These are phyloP conservation scores for Primulina huaijiensis DNA, from an alignment of 257 asterid species.

Conservation along the genomic window DNA sequence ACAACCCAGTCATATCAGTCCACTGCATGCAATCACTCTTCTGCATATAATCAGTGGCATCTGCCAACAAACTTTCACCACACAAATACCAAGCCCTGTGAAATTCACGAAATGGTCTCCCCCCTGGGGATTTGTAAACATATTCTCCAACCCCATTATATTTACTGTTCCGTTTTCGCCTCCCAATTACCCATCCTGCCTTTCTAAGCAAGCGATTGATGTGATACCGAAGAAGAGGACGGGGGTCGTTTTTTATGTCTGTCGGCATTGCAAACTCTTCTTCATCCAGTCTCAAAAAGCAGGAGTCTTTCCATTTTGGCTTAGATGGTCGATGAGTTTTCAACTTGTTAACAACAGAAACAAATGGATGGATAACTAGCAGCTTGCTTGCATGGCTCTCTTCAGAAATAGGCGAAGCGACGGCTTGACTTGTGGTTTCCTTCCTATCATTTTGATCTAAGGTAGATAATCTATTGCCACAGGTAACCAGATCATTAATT, in stretches of 20 bases:
- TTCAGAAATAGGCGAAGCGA: conserved; percentile 83
- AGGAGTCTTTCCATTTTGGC: conserved; percentile 87
- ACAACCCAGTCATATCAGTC: conserved; percentile 67
- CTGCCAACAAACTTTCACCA: conserved; percentile 62
- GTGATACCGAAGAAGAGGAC: conserved; percentile 94
- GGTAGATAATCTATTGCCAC: conserved; percentile 34
- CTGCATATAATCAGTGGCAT: conserved; percentile 40
- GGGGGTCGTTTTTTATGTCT: conserved; percentile 80
- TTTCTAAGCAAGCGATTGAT: conserved; percentile 77
- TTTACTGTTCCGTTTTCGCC: conserved; percentile 82
- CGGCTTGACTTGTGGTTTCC: conserved; percentile 42
- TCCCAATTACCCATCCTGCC: conserved; percentile 92
- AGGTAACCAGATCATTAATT: conserved; percentile 35
- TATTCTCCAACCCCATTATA: conserved; percentile 83
- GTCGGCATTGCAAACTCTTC: conserved; percentile 64
- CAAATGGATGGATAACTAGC: conserved; percentile 42
- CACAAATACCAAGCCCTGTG: conserved; percentile 86
- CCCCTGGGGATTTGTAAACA: conserved; percentile 82
- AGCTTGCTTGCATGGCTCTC: conserved; percentile 75
- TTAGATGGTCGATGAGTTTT: conserved; percentile 46
- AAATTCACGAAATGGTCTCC: conserved; percentile 96
- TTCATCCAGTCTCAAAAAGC: conserved; percentile 75
- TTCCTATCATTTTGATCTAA: conserved; percentile 48
- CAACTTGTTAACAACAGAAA: conserved; percentile 34
- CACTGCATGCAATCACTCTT: conserved; percentile 51